A percentile compares a stretch with the other conserved stretches of the same genome.
phyloP scores from a whole-genome alignment of 306 rosid genomes.

The Prunus kanzakura region DNA sequence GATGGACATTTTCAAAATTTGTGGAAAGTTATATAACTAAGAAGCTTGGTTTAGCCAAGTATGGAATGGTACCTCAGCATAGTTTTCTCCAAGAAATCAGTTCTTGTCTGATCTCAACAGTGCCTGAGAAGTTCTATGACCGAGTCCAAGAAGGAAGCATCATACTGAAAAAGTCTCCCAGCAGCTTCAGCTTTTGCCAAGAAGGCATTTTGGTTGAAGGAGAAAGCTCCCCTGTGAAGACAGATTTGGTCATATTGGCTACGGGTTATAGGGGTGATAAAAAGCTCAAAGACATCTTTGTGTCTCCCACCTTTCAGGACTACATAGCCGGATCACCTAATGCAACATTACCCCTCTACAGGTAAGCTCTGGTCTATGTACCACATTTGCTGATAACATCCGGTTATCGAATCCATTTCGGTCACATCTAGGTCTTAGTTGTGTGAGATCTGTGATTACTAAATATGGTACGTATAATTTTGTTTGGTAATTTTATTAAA shows the following conservation, averaged over 20 bases:
- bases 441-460: neutral
- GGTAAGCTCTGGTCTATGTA: constrained; percentile 28
- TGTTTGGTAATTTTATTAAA: neutral
- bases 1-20: constrained; percentile 54
- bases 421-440: neutral
- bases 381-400: neutral
- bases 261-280: constrained; percentile 60
- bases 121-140: constrained; percentile 57
- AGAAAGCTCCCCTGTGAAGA: constrained; percentile 25
- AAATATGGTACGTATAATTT: neutral
- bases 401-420: no score
- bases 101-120: constrained; percentile 34
- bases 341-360: constrained; percentile 47
- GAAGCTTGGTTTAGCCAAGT: constrained; percentile 44
- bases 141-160: constrained; percentile 64
- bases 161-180: constrained; percentile 40
- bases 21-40: constrained; percentile 52
- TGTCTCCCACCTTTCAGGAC: constrained; percentile 47
- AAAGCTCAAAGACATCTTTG: constrained; percentile 55
- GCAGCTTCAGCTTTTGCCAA: constrained; percentile 44
- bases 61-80: constrained; percentile 67
- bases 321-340: constrained; percentile 33
- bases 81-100: constrained; percentile 46
- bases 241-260: constrained; percentile 62
- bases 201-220: constrained; percentile 52